phyloP scores from a whole-genome alignment of 768 basidiomycete species.

The Rhodotorula graminis region DNA sequence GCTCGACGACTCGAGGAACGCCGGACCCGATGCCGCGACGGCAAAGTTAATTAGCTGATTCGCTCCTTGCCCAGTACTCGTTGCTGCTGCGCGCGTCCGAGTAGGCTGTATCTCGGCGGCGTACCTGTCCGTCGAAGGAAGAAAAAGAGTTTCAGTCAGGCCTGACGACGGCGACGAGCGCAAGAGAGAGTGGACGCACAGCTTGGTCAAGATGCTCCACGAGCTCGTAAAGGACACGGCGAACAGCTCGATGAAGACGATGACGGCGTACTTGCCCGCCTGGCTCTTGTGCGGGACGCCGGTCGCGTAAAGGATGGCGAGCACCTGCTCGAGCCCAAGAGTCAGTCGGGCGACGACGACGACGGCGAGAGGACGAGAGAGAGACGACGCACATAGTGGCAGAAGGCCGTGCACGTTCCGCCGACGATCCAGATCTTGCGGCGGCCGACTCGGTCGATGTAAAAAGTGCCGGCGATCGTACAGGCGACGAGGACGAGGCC shows the following conservation, averaged over 20 bases:
- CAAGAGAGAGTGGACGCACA: constrained; percentile 46
- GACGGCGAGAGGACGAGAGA: too few species aligned
- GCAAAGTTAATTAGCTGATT: constrained; percentile 25
- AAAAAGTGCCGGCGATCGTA: constrained; percentile 5
- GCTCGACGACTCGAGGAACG: constrained; percentile 5
- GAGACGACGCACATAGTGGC: constrained; percentile 45
- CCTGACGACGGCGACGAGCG: too few species aligned
- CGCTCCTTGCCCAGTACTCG: constrained; percentile 5
- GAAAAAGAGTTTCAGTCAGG: neutral
- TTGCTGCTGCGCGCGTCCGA: constrained; percentile 51
- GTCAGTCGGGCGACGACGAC: neutral
- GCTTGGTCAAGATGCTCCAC: constrained; percentile 50
- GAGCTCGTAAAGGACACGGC: constrained; percentile 51
- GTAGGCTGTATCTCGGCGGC: constrained; percentile 54
- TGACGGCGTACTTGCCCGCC: constrained; percentile 49
- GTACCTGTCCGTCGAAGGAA: constrained; percentile 31
- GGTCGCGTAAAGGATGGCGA: constrained; percentile 52
- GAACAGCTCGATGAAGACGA: constrained; percentile 54
- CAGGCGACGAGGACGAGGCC: constrained; percentile 51
- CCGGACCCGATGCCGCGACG: constrained; percentile 13
- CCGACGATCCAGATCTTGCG: constrained; percentile 52
- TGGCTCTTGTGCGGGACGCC: constrained; percentile 43
- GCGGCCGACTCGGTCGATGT: constrained; percentile 36
- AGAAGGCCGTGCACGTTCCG: constrained; percentile 49
- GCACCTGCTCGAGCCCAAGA: neutral